Evolutionary conservation across 805 yeast genomes (phyloP).

Genomic region (Clavispora fructus): DNA sequence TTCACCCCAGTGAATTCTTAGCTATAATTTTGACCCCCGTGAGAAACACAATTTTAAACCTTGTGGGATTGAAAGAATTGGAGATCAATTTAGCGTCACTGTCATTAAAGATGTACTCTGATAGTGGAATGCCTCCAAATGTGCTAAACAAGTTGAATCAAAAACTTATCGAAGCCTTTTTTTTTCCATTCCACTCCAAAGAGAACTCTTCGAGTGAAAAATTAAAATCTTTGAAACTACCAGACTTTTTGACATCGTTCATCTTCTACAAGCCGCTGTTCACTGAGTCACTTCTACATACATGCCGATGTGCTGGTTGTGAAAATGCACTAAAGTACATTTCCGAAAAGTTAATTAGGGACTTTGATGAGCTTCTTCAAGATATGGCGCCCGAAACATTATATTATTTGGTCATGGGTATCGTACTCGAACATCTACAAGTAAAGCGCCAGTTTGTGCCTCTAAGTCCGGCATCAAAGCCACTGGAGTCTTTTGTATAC

Average conservation of each 20-base stretch:
- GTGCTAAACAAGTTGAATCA: slow-evolving; percentile 30
- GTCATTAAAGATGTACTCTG: slow-evolving; percentile 33
- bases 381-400: slow-evolving; percentile 23
- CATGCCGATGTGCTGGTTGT: slow-evolving; percentile 35
- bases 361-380: slow-evolving; percentile 11
- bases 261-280: slow-evolving; percentile 34
- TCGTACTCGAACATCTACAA: slow-evolving; percentile 29
- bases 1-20: slow-evolving; percentile 10
- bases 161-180: slow-evolving; percentile 32
- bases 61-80: slow-evolving; percentile 19
- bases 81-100: slow-evolving; percentile 31
- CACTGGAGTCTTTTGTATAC: not conserved
- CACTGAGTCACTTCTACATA: slow-evolving; percentile 28
- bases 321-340: slow-evolving; percentile 21
- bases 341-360: slow-evolving; percentile 18
- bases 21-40: slow-evolving; percentile 27
- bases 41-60: slow-evolving; percentile 24
- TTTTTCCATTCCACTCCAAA: slow-evolving; percentile 19
- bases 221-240: slow-evolving; percentile 23
- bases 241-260: slow-evolving; percentile 33
- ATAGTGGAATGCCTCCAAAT: slow-evolving; percentile 24
- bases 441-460: slow-evolving; percentile 23
- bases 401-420: slow-evolving; percentile 28
- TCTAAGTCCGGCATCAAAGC: not conserved
- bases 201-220: slow-evolving; percentile 6